Percentiles rank a stretch among this genome's conserved stretches.
Evolutionary conservation across 2,329 filamentous ascomycete genomes (phyloP).

Genomic region (Neopestalotiopsis clavispora): DNA sequence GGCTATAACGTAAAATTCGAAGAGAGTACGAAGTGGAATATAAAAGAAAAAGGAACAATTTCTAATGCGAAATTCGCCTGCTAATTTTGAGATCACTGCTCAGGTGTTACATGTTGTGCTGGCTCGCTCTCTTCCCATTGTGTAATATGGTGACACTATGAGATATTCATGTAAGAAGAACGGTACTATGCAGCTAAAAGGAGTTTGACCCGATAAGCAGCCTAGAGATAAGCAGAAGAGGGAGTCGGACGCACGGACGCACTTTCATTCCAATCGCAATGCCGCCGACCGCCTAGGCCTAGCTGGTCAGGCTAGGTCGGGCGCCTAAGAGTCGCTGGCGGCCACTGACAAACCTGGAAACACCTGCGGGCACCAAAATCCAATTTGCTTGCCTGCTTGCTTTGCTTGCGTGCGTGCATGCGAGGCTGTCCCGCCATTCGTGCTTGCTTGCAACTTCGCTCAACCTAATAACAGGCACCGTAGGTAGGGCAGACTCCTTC

Average conservation of each 20-base stretch:
- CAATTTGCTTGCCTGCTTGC: background rate
- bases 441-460: background rate
- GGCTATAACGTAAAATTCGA: background rate
- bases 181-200: background rate
- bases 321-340: background rate
- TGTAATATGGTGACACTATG: background rate
- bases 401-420: background rate
- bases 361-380: background rate
- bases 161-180: background rate
- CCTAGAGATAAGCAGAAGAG: background rate
- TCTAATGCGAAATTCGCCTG: background rate
- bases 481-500: background rate
- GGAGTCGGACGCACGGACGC: background rate
- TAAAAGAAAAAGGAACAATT: background rate
- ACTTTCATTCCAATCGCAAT: background rate
- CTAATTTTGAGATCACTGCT: too few relatives aligned
- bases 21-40: background rate
- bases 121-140: background rate
- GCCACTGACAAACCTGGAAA: background rate
- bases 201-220: background rate
- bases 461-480: background rate
- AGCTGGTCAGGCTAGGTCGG: background rate
- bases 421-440: too few relatives aligned
- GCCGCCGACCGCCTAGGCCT: background rate
- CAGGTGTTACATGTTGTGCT: background rate